phyloP scores from a whole-genome alignment of 2,329 filamentous ascomycete species.

The Exophiala sp. region DNA sequence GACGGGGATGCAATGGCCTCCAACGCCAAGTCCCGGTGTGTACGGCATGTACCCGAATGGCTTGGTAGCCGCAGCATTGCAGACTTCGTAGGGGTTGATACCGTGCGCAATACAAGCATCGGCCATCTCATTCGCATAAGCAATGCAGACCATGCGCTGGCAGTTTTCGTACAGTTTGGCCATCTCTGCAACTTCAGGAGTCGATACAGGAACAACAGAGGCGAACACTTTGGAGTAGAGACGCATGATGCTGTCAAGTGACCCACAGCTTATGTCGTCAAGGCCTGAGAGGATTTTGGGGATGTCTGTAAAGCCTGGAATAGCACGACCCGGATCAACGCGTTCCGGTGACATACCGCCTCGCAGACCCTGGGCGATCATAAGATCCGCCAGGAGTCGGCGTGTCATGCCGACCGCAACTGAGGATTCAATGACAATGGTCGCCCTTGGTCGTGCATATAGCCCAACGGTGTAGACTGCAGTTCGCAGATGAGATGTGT shows the following conservation, averaged over 20 bases:
- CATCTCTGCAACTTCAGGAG: slow-evolving; percentile 14
- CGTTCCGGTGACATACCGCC: slow-evolving; percentile 16
- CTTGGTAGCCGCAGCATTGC: slow-evolving; percentile 11
- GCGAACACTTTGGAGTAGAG: slow-evolving; percentile 8
- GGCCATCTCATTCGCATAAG: slow-evolving; percentile 15
- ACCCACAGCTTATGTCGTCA: neutral
- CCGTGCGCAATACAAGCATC: slow-evolving; percentile 9
- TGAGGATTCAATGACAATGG: slow-evolving; percentile 12
- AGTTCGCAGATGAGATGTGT: neutral
- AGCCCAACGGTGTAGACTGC: slow-evolving; percentile 3
- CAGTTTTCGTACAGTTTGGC: slow-evolving; percentile 18
- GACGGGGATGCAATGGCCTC: slow-evolving; percentile 15
- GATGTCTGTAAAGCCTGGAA: slow-evolving; percentile 1
- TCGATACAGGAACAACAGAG: slow-evolving; percentile 6
- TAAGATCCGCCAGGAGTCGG: slow-evolving; percentile 1
- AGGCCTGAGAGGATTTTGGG: slow-evolving; percentile 14
- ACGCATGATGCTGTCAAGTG: slow-evolving; percentile 3
- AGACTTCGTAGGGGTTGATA: slow-evolving; percentile 14
- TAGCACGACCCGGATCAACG: slow-evolving; percentile 11
- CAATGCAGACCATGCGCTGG: slow-evolving; percentile 15
- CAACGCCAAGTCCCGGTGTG: slow-evolving; percentile 11
- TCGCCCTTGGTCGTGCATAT: neutral
- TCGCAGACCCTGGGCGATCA: neutral
- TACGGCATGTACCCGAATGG: slow-evolving; percentile 15
- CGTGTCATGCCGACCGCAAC: slow-evolving; percentile 13